These are phyloP conservation scores for Kodamaea anthophila DNA, from an alignment of 1,139 yeast genomes.

Conservation along the genomic window DNA sequence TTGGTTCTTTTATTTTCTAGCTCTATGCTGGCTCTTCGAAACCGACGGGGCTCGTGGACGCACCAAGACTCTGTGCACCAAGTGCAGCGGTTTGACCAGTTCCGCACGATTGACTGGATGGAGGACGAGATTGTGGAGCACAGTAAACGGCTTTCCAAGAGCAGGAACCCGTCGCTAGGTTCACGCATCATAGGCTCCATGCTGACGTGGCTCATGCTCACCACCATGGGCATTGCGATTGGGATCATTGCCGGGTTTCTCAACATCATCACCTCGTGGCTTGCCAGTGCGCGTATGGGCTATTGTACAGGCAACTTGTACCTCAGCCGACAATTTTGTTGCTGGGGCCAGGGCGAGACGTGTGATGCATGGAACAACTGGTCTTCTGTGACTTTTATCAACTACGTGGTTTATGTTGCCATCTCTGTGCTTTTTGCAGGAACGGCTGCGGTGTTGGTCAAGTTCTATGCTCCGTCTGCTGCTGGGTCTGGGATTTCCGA, in stretches of 20 bases:
- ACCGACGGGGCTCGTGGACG: conserved; percentile 32
- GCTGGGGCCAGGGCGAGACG: conserved; percentile 55
- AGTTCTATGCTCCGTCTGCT: conserved; percentile 76
- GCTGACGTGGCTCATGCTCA: conserved; percentile 71
- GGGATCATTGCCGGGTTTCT: conserved; percentile 80
- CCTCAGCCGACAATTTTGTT: conserved; percentile 72
- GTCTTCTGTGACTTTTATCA: conserved; percentile 37
- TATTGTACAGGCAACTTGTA: conserved; percentile 68
- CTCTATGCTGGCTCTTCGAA: conserved; percentile 11
- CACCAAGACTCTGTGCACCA: conserved; percentile 30
- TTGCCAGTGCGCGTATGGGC: conserved; percentile 76
- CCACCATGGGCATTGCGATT: conserved; percentile 65
- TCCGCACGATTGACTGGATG: conserved; percentile 78
- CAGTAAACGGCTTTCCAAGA: conserved; percentile 23
- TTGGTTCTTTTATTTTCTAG: background rate
- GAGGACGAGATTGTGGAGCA: conserved; percentile 66
- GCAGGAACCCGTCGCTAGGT: conserved; percentile 15
- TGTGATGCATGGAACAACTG: conserved; percentile 46
- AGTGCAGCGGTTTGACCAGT: conserved; percentile 49
- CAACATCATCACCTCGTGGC: conserved; percentile 78
- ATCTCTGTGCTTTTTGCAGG: conserved; percentile 60
- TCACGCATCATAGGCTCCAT: conserved; percentile 39
- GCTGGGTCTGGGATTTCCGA: conserved; percentile 98
- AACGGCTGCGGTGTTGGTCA: conserved; percentile 63
- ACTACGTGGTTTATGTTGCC: conserved; percentile 54